Conservation (phyloP, 2,329 filamentous ascomycete genomes). For the Microdochium trichocladiopsis region DNA sequence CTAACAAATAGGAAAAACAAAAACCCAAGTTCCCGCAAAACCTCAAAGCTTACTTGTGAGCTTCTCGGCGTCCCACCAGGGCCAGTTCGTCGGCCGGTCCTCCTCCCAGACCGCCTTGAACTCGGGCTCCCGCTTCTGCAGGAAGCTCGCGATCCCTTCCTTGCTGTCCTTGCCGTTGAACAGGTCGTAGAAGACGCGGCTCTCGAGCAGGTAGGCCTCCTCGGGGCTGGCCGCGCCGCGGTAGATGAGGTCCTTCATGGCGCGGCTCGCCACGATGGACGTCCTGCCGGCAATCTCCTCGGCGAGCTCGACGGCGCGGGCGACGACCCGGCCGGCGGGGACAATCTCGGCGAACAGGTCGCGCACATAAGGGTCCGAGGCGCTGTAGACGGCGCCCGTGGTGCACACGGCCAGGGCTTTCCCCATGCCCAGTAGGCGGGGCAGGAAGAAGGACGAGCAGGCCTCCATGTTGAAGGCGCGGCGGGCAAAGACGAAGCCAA, state of each 20-base stretch:
- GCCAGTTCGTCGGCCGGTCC: conserved; percentile 52
- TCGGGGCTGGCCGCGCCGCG: conserved; percentile 52
- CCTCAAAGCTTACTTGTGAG: conserved; percentile 8
- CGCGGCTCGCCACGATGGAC: conserved; percentile 52
- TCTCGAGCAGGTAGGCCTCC: conserved; percentile 64
- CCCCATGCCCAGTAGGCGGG: conserved; percentile 58
- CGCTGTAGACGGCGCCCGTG: conserved; percentile 55
- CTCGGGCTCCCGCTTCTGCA: conserved; percentile 58
- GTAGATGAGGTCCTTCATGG: conserved; percentile 70
- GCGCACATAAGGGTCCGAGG: conserved; percentile 41
- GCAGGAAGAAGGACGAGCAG: conserved; percentile 64
- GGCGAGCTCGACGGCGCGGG: conserved; percentile 58
- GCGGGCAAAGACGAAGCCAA: conserved; percentile 68
- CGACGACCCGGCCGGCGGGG: conserved; percentile 52
- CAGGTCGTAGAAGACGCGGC: conserved; percentile 53
- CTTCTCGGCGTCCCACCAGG: conserved; percentile 59
- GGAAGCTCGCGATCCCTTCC: conserved; percentile 62
- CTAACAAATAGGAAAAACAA: too few species aligned
- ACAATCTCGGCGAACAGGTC: conserved; percentile 62
- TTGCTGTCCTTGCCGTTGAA: conserved; percentile 50
- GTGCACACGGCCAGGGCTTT: conserved; percentile 60
- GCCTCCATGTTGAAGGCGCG: conserved; percentile 68
- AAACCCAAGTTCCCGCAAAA: neutral
- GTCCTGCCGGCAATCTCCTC: conserved; percentile 60
- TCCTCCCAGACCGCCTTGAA: conserved; percentile 55